These are phyloP conservation scores for Chlorella variabilis DNA, from an alignment of 163 green algal genomes.

Conservation along the genomic window DNA sequence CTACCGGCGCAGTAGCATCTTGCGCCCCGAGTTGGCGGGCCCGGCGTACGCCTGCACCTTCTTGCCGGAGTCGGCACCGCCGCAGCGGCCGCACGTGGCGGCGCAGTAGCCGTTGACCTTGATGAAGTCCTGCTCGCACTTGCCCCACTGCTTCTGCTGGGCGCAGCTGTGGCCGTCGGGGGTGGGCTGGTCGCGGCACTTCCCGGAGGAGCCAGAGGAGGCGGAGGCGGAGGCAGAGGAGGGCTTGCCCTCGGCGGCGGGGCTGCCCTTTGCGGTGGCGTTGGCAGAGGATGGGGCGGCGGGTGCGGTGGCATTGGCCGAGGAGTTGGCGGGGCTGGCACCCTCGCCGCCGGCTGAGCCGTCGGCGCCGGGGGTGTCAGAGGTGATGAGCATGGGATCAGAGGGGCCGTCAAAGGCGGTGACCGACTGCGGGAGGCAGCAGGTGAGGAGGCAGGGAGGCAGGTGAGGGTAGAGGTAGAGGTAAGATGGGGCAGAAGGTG, in stretches of 20 bases:
- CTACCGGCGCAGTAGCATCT: too few species aligned
- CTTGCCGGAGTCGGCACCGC: not conserved
- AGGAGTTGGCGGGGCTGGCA: not conserved
- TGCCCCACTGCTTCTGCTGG: conserved; percentile 58
- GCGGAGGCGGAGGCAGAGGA: not conserved
- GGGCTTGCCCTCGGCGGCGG: not conserved
- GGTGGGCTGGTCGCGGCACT: conserved; percentile 35
- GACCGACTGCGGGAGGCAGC: not conserved
- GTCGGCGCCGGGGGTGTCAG: conserved; percentile 38
- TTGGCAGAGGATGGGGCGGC: not conserved
- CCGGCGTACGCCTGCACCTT: conserved; percentile 4
- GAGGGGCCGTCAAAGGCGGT: conserved; percentile 29
- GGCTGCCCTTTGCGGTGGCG: not conserved
- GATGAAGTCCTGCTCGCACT: conserved; percentile 60
- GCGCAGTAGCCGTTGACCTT: conserved; percentile 57
- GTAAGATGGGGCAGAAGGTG: too few species aligned
- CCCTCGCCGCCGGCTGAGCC: not conserved
- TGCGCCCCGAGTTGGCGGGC: too few species aligned
- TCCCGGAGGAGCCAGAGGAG: not conserved
- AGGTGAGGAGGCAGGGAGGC: not conserved
- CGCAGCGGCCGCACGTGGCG: conserved; percentile 57
- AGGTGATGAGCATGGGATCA: conserved; percentile 49
- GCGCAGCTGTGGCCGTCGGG: conserved; percentile 35
- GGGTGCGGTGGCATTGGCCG: not conserved
- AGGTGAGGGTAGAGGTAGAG: not conserved